Evolutionary conservation across 805 yeast species (phyloP).

Genomic region (Saturnispora kantuleensis): DNA sequence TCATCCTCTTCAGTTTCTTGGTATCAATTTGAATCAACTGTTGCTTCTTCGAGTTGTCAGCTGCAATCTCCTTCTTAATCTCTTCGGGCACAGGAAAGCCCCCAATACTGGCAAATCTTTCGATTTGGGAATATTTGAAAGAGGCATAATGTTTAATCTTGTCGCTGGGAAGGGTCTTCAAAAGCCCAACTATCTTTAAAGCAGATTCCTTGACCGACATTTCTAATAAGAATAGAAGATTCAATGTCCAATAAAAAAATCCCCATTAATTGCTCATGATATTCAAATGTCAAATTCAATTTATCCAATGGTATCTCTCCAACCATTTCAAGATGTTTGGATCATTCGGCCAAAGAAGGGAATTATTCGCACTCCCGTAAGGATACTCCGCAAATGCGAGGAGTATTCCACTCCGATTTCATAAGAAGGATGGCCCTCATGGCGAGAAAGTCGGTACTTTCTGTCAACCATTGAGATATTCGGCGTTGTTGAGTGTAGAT

Average conservation of each 20-base stretch:
- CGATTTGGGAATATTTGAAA: conserved; percentile 57
- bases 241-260: too few relatives aligned
- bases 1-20: conserved; percentile 31
- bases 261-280: too few relatives aligned
- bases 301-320: too few relatives aligned
- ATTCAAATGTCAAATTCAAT: background rate
- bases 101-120: conserved; percentile 43
- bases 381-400: background rate
- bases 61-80: conserved; percentile 26
- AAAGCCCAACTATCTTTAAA: conserved; percentile 43
- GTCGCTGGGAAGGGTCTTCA: conserved; percentile 61
- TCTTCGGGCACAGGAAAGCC: conserved; percentile 33
- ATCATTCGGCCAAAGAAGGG: too few relatives aligned
- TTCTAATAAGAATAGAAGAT: background rate
- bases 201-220: conserved; percentile 23
- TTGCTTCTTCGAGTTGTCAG: conserved; percentile 29
- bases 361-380: conserved; percentile 11
- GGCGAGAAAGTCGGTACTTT: background rate
- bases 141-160: conserved; percentile 59
- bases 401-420: background rate
- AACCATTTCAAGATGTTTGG: too few relatives aligned
- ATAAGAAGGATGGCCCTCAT: background rate
- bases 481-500: background rate
- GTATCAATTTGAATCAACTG: conserved; percentile 26
- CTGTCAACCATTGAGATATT: background rate